Percentiles rank a stretch among this genome's conserved stretches.
phyloP scores from a whole-genome alignment of 192 early-diverging fungal species.

The Rhizophagus sp. region DNA sequence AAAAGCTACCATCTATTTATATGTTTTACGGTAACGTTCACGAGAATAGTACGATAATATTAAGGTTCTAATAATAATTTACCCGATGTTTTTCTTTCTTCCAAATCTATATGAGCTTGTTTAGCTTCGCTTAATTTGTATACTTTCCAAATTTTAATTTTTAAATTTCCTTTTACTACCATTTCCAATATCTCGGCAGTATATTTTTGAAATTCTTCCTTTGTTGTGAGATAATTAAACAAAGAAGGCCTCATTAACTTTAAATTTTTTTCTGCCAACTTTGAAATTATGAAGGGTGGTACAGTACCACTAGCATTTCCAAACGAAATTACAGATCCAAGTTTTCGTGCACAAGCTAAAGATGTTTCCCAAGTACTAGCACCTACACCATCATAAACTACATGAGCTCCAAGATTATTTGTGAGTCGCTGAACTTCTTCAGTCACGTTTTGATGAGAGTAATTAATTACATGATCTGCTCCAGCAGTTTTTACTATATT shows the following conservation, averaged over 20 bases:
- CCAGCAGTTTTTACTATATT: slow-evolving; percentile 59
- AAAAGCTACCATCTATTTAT: no score
- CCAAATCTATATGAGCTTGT: slow-evolving; percentile 78
- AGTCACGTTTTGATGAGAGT: slow-evolving; percentile 58
- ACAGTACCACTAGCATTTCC: slow-evolving; percentile 87
- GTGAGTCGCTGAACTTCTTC: slow-evolving; percentile 75
- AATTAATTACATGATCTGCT: slow-evolving; percentile 74
- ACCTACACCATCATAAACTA: slow-evolving; percentile 92
- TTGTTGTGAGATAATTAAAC: slow-evolving; percentile 67
- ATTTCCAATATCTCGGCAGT: slow-evolving; percentile 63
- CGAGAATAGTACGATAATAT: no score
- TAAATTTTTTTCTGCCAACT: slow-evolving; percentile 70
- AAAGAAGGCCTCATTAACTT: slow-evolving; percentile 73
- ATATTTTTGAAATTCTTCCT: slow-evolving; percentile 67
- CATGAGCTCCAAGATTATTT: slow-evolving; percentile 71
- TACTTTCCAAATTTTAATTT: slow-evolving; percentile 70
- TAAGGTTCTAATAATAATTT: slow-evolving; percentile 59
- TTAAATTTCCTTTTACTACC: slow-evolving; percentile 58
- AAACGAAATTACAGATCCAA: slow-evolving; percentile 80
- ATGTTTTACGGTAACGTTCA: no score
- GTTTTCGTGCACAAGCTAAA: slow-evolving; percentile 59
- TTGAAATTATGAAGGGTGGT: slow-evolving; percentile 57
- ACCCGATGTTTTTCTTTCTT: slow-evolving; percentile 69
- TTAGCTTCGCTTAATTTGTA: slow-evolving; percentile 76
- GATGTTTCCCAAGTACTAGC: slow-evolving; percentile 79